These are phyloP conservation scores for Sequoiadendron giganteum DNA, from an alignment of 75 land plant species.

Conservation along the genomic window DNA sequence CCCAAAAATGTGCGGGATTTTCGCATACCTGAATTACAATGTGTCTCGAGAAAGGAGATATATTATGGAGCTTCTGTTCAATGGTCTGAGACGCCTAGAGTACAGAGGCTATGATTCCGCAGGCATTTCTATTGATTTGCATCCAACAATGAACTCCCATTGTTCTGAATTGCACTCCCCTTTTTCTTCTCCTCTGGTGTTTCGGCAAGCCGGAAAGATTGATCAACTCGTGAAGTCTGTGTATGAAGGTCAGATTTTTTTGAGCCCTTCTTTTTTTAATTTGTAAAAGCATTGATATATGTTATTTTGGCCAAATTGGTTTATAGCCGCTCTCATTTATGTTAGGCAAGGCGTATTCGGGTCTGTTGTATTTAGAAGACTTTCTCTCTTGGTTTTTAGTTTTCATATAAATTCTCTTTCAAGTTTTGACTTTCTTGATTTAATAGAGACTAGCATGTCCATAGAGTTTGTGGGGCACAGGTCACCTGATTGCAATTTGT, in stretches of 20 bases:
- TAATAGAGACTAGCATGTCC: too few species aligned
- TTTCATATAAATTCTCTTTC: neutral
- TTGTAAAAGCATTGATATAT: neutral
- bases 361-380: neutral
- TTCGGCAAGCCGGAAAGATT: slow-evolving; percentile 95
- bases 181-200: slow-evolving; percentile 66
- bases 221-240: slow-evolving; percentile 91
- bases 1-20: slow-evolving; percentile 87
- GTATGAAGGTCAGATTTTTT: slow-evolving; percentile 47
- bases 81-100: slow-evolving; percentile 89
- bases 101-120: slow-evolving; percentile 98
- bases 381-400: neutral
- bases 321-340: neutral
- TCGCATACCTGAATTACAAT: slow-evolving; percentile 86
- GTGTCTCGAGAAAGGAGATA: slow-evolving; percentile 70
- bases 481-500: too few species aligned
- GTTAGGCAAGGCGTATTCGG: neutral
- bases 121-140: slow-evolving; percentile 81
- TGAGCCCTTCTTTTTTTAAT: neutral
- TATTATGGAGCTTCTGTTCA: slow-evolving; percentile 86
- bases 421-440: too few species aligned
- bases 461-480: too few species aligned
- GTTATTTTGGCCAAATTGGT: neutral
- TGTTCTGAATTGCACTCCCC: neutral
- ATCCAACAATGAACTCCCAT: slow-evolving; percentile 1